A percentile compares a stretch with the other conserved stretches of the same genome.
Evolutionary conservation across 306 rosid genomes (phyloP).

Genomic region (Datisca glomerata): DNA sequence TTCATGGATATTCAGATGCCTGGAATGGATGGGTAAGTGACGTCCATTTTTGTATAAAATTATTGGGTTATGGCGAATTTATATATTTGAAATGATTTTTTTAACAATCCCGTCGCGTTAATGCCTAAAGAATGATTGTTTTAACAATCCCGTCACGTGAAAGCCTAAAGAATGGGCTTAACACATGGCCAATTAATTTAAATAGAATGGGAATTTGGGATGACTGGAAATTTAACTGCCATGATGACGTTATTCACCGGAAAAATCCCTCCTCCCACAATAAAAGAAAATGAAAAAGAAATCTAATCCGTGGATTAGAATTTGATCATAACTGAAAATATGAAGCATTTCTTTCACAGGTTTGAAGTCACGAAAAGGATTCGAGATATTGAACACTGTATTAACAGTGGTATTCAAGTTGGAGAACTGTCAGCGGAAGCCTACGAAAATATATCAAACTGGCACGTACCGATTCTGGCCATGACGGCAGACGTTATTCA

Average conservation of each 20-base stretch:
- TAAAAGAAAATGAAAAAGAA: no score
- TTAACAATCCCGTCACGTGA: no score
- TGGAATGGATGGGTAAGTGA: conserved; percentile 86
- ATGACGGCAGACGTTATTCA: conserved; percentile 97
- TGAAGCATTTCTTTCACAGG: conserved; percentile 20
- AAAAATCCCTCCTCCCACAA: no score
- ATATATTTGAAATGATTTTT: no score
- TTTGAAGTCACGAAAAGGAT: conserved; percentile 69
- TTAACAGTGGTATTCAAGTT: conserved; percentile 16
- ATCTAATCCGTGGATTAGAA: background rate
- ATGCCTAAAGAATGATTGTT: no score
- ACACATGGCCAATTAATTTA: no score
- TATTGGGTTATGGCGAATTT: background rate
- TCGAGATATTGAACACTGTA: conserved; percentile 40
- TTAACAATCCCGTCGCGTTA: no score
- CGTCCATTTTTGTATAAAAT: no score
- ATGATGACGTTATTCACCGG: no score
- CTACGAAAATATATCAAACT: conserved; percentile 20
- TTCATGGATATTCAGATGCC: conserved; percentile 99
- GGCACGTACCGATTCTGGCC: conserved; percentile 78
- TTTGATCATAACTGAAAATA: background rate
- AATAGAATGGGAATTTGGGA: no score
- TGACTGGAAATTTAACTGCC: no score
- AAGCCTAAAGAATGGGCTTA: no score
- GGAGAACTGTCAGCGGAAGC: conserved; percentile 33